These are phyloP conservation scores for Otatea glauca DNA, from an alignment of 176 grass and related monocot species.

Conservation along the genomic window DNA sequence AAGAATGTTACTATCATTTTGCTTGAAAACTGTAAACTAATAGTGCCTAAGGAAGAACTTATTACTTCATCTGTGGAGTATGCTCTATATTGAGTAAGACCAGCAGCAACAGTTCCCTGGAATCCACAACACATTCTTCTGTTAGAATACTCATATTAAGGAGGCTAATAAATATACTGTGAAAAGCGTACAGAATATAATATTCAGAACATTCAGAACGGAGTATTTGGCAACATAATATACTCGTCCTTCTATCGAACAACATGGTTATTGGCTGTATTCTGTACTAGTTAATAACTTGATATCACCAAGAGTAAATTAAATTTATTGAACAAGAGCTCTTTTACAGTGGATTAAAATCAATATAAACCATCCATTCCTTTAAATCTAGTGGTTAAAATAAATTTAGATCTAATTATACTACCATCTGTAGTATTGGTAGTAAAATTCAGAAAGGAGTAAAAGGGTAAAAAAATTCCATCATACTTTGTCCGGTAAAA, in stretches of 20 bases:
- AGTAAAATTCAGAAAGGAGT: too few species aligned
- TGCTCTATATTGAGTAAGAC: slow-evolving; percentile 91
- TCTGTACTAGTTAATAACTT: background rate
- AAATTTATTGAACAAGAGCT: slow-evolving; percentile 5
- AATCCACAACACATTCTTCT: slow-evolving; percentile 38
- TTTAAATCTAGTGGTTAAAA: too few species aligned
- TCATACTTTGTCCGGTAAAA: too few species aligned
- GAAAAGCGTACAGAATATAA: slow-evolving; percentile 10
- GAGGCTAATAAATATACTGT: background rate
- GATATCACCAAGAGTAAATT: slow-evolving; percentile 10
- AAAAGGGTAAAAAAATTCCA: too few species aligned
- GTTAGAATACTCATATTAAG: slow-evolving; percentile 16
- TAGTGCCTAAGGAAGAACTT: slow-evolving; percentile 28
- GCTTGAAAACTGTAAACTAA: slow-evolving; percentile 23
- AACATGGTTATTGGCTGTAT: slow-evolving; percentile 3
- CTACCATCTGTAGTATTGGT: too few species aligned
- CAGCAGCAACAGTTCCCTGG: slow-evolving; percentile 90
- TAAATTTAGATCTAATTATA: too few species aligned
- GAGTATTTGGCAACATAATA: background rate
- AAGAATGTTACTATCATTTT: slow-evolving; percentile 30
- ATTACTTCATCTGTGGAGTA: slow-evolving; percentile 94
- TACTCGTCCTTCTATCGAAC: background rate
- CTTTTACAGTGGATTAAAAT: too few species aligned
- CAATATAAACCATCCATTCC: too few species aligned
- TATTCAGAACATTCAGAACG: slow-evolving; percentile 5